Evolutionary conservation across 805 yeast species (phyloP).

Genomic region (Saccharomycopsis vini): DNA sequence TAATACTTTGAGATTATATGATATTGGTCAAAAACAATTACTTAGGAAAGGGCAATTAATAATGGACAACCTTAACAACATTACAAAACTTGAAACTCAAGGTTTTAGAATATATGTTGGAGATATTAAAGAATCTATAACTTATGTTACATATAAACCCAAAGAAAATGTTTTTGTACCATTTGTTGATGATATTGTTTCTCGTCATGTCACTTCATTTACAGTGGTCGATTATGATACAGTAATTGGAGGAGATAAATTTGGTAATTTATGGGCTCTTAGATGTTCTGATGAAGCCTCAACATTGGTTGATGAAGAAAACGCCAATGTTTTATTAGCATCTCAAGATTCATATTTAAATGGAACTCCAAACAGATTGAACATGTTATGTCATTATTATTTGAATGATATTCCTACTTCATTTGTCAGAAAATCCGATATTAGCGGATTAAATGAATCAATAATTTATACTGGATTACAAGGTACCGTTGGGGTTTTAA

Average conservation of each 20-base stretch:
- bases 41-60: slow-evolving; percentile 51
- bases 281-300: slow-evolving; percentile 48
- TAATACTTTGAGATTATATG: slow-evolving; percentile 49
- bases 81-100: slow-evolving; percentile 45
- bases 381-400: slow-evolving; percentile 46
- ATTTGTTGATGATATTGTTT: slow-evolving; percentile 59
- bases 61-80: slow-evolving; percentile 36
- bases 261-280: slow-evolving; percentile 68
- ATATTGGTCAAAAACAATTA: slow-evolving; percentile 71
- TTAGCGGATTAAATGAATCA: slow-evolving; percentile 50
- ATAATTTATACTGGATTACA: slow-evolving; percentile 68
- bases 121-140: slow-evolving; percentile 61
- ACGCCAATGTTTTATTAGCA: slow-evolving; percentile 31
- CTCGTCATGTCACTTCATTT: slow-evolving; percentile 57
- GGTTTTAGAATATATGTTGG: slow-evolving; percentile 59
- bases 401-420: slow-evolving; percentile 64
- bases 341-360: slow-evolving; percentile 31
- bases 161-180: slow-evolving; percentile 43
- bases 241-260: slow-evolving; percentile 75
- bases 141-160: slow-evolving; percentile 45
- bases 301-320: slow-evolving; percentile 42
- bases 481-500: slow-evolving; percentile 69
- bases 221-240: slow-evolving; percentile 65
- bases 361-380: slow-evolving; percentile 46
- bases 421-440: slow-evolving; percentile 42